Evolutionary conservation across 1,139 yeast genomes (phyloP), one percentile per base, ranked within the genome.

Genomic region (Magnusiomyces suaveolens): DNA sequence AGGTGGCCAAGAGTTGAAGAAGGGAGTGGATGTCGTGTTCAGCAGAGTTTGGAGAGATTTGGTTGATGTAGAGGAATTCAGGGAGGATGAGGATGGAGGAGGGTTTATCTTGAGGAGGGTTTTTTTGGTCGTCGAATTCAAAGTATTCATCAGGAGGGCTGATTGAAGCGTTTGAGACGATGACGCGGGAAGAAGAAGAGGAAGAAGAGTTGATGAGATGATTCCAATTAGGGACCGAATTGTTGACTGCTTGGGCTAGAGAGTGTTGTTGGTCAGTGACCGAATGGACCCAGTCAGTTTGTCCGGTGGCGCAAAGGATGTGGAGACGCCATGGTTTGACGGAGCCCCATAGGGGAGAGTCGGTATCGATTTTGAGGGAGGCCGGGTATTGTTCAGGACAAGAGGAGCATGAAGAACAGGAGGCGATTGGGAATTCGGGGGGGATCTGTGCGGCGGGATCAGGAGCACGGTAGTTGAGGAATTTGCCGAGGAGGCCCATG

Each of bases 241-340:
- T 29, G 33, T 29, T 6, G 33, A 12, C 3, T 53, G 71, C 72
- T 48, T 76, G 63, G 51, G 84, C 78, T 36, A 87, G 74, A 0
- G 83, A 74, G 1, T 77, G 75, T 25, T 69, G 57, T 1, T 71
- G 78, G 50, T 79, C 83, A 10, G 78, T 71, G 14, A 95, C 88
- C 64, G 85, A 85, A 59, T 81, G 94, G 6, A 71, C 72, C 98
- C 98, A 92, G 69, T 92, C 96, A 0, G 79, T 67, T 61, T 83
- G 82, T 16, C 94, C 95, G 0, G 97, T 88, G 1, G 96, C 83
- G 0, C 90, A 82, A 23, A 89, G 69, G 36, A 88, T 72, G 62
- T 90, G 97, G 25, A 84, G 65, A 6, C 82, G 84, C 56, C 81
- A 82, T 1, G 84, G 82, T 60, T 77, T 77, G 0, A 95, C 81